Evolutionary conservation across 306 rosid species (phyloP), one percentile per base, ranked within the genome.

Genomic region (Lathyrus aphaca): DNA sequence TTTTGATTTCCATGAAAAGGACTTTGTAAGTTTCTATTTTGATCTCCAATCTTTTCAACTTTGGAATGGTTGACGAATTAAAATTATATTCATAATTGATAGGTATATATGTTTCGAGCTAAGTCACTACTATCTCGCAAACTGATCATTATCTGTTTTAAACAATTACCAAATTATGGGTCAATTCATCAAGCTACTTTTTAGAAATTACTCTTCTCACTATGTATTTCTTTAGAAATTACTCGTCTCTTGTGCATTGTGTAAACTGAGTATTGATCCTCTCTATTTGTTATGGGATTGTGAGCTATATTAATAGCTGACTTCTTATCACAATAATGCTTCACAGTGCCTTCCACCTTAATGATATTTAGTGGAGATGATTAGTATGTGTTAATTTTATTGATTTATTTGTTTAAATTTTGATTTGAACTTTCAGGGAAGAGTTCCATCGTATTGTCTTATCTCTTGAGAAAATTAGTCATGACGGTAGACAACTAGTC

Each of bases 391-490:
- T 30, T 17, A 5, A 68, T 19, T 74, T 66, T 35, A 6, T 12
- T 67, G 23, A 46, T 45, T 13, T 50, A 17, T 23, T 46, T 10
- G 19, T 21, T 21, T 38, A 30, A 17, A 64, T 40, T 55, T 74
- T 5, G 57, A 76, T 55, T 66, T 27, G 73, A 57, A 68, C 30
- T 73, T 86, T 68, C 83, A 93, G 94, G 91, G 90, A 77, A 61
- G 80, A 85, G 70, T 85, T 93, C 71, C 87, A 82, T 55, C 56
- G 61, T 43, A 73, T 88, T 81, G 89, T 87, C 12, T 78, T 76
- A 69, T 88, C 82, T 56, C 86, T 93, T n/a, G 90, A 81, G 79
- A 90, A 86, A 79, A 79, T 76, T 74, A 83, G 81, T 58, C 88
- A 77, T 38, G 96, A 93, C 30, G 71, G 89, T 70, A 82, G 69